Conservation (phyloP, 1,284 basidiomycete genomes). For the Tilletia caries region DNA sequence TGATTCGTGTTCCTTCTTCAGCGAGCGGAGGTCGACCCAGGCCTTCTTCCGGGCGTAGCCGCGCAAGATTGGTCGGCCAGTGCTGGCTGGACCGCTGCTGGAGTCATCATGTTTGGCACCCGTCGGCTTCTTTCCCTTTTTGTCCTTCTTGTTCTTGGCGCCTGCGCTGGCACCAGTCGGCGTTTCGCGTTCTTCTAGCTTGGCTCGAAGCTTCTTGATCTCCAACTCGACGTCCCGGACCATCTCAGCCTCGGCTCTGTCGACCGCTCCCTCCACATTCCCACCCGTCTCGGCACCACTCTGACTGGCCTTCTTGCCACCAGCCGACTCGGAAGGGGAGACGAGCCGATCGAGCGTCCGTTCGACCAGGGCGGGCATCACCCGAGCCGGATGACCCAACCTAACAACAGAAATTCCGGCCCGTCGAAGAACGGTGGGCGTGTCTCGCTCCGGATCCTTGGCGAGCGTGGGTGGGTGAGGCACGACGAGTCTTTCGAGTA, state of each 20-base stretch:
- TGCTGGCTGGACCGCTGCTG: background rate
- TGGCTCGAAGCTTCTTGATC: background rate
- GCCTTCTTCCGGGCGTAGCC: conserved; percentile 77
- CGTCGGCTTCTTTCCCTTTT: background rate
- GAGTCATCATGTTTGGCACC: background rate
- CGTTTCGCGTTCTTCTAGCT: background rate
- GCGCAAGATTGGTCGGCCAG: conserved; percentile 53
- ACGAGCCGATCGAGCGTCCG: conserved; percentile 77
- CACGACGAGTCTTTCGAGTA: conserved; percentile 47
- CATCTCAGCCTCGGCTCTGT: conserved; percentile 12
- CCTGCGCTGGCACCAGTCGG: background rate
- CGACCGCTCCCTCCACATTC: background rate
- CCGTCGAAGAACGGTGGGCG: background rate
- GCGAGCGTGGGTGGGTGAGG: background rate
- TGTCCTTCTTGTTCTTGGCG: background rate
- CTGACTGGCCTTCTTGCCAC: background rate
- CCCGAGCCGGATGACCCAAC: conserved; percentile 72
- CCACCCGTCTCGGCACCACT: background rate
- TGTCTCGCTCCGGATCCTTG: background rate
- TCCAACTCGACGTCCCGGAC: conserved; percentile 7
- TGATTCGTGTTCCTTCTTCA: conserved; percentile 88
- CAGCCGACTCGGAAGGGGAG: background rate
- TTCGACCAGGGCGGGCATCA: conserved; percentile 72
- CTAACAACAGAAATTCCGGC: conserved; percentile 34
- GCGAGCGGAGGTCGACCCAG: conserved; percentile 84